Evolutionary conservation across 2,329 filamentous ascomycete species (phyloP), one percentile per base, ranked within the genome.

Genomic region (Colletotrichum chlorophyti): DNA sequence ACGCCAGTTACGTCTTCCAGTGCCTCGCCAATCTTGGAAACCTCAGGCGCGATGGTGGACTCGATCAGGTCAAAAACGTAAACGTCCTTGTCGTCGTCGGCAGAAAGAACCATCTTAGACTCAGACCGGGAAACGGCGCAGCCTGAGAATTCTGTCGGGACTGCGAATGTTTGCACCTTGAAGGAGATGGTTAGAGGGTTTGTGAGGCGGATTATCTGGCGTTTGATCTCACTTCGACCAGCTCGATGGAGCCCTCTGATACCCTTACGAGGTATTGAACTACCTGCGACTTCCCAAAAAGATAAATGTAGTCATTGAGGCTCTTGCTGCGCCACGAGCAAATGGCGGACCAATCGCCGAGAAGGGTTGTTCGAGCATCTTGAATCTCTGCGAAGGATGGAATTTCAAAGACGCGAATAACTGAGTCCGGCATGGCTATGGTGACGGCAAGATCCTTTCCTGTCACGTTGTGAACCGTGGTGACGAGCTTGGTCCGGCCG

Each of bases 341-440:
- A 5, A 81, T 62, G 1, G 78, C 73, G 12, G 78, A 79, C 76
- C 78, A 81, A 61, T 80, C 78, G 0, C 79, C 78, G 12, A 79
- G 65, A 2, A 72, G 67, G 21, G 67, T 73, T 10, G 70, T 67
- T 32, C 69, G 60, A 4, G 72, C 71, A 5, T 65, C 64, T 6
- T 70, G 65, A 15, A 74, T 53, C 53, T 73, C 68, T 42, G 69
- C 64, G 4, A 74, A 57, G 3, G 62, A 65, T 2, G 66, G 66
- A 6, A 72, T 64, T 40, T 76, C 71, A 47, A 74, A 80, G 2
- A 74, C 64, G 7, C 76, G 70, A 21, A 81, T 64, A 7, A 75
- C 62, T 2, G 76, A 79, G 51, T 79, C 76, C 1, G 77, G 70
- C 59, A 74, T 69, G 2, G 76, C 75, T 27, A 80, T 74, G 1